phyloP scores from a whole-genome alignment of 1,139 yeast species.

The Protomyces arabidopsidicola region DNA sequence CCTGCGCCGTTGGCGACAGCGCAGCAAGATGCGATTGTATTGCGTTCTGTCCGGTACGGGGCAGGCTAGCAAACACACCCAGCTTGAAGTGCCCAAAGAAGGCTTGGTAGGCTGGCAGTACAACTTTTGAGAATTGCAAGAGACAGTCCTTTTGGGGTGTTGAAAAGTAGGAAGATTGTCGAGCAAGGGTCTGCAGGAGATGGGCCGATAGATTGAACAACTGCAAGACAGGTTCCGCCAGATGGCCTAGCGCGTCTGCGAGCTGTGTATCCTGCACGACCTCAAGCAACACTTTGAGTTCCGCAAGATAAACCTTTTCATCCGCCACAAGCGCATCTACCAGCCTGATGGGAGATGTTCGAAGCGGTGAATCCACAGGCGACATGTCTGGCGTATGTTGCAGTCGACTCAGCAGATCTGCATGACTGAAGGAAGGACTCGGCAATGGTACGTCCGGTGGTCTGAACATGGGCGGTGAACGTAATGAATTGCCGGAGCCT shows the following conservation, averaged over 20 bases:
- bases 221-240: conserved; percentile 2
- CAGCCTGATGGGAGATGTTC: conserved; percentile 6
- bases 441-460: conserved; percentile 24
- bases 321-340: conserved; percentile 19
- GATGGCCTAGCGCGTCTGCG: conserved; percentile 1
- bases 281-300: not conserved
- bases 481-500: not conserved
- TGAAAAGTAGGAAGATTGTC: conserved; percentile 7
- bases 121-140: conserved; percentile 12
- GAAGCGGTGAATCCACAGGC: conserved; percentile 17
- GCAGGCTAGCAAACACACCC: conserved; percentile 1
- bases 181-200: not conserved
- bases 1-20: not conserved
- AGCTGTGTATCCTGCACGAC: not conserved
- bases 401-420: not conserved
- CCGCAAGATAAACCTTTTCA: conserved; percentile 8
- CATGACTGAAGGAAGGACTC: conserved; percentile 1
- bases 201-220: conserved; percentile 9
- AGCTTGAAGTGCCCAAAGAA: conserved; percentile 5
- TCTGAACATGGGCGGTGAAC: conserved; percentile 14
- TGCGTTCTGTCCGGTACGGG: conserved; percentile 5
- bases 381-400: conserved; percentile 12
- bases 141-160: conserved; percentile 18
- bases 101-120: conserved; percentile 5
- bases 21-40: not conserved